phyloP scores from a whole-genome alignment of 2,329 filamentous ascomycete genomes.

The Paramyrothecium roridum region DNA sequence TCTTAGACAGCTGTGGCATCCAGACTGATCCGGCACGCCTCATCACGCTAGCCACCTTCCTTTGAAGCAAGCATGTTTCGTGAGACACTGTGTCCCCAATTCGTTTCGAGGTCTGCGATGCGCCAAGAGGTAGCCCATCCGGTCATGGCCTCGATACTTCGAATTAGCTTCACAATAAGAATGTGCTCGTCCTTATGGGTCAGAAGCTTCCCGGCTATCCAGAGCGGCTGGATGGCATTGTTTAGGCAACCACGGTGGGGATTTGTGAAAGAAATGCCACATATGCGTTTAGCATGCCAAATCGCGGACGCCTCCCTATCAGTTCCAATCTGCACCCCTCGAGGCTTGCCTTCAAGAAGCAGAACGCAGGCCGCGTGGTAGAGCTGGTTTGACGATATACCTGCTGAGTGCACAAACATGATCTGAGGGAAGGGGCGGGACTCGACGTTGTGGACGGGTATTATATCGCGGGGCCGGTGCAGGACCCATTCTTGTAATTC shows the following conservation, averaged over 20 bases:
- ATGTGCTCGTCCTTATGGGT: slow-evolving; percentile 45
- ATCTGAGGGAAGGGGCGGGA: slow-evolving; percentile 47
- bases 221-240: slow-evolving; percentile 56
- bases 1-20: slow-evolving; percentile 23
- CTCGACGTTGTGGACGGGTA: slow-evolving; percentile 39
- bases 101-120: slow-evolving; percentile 45
- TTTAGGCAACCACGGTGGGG: slow-evolving; percentile 53
- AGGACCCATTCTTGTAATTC: slow-evolving; percentile 4
- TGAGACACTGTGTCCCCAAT: slow-evolving; percentile 33
- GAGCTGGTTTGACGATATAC: slow-evolving; percentile 55
- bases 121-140: slow-evolving; percentile 53
- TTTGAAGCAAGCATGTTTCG: slow-evolving; percentile 2
- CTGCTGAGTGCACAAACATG: slow-evolving; percentile 50
- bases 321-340: slow-evolving; percentile 16
- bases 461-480: slow-evolving; percentile 42
- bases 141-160: slow-evolving; percentile 46
- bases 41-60: too few relatives aligned
- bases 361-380: slow-evolving; percentile 55
- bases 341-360: slow-evolving; percentile 41
- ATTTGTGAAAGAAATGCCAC: slow-evolving; percentile 54
- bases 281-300: slow-evolving; percentile 55
- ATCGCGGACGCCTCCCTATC: slow-evolving; percentile 34
- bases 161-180: slow-evolving; percentile 39
- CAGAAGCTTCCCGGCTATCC: slow-evolving; percentile 51
- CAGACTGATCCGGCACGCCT: slow-evolving; percentile 7